Base-by-base conservation (phyloP, 345 rosid species). In the Citrus trifoliata region DNA sequence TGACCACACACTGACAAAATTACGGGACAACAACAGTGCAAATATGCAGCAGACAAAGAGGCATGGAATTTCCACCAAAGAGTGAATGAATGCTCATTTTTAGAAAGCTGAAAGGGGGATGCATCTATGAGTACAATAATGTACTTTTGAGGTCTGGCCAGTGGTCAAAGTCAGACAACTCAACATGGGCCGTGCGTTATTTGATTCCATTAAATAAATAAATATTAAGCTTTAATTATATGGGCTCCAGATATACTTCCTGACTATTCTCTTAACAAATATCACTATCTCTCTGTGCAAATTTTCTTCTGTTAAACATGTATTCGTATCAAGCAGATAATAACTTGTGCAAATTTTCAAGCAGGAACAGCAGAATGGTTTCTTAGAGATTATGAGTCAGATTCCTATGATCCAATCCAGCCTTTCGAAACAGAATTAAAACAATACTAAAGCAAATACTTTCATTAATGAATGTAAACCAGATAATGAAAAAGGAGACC, bases 1-100 rank as follows among this genome's bases (percentile, higher is more conserved):
- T 71, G 82, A 80, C 82, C 79, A 73, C 40, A 71, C n/a, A 65
- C 60, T 42, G 78, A 79, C 79, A 80, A 82, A 81, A 38, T n/a
- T 6, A 48, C 70, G 56, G 30, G 79, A 67, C 71, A 84, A 72
- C 27, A 75, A 61, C 40, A 89, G 21, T 51, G 56, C 7, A 51
- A 18, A 3, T 81, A 35, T 78, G 56, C 67, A 82, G 56, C 46
- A 59, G 78, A 78, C 84, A 79, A 70, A 71, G 76, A 40, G 69
- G 78, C 81, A 78, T 79, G 81, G 83, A 71, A 82, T 73, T 40
- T 80, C 32, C 77, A 38, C 25, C 24, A 73, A 67, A 59, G 35
- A 68, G 71, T 59, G 58, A 42, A 69, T 48, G 55, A 62, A 37
- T n/a, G 51, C 37, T 71, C 53, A 64, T 46, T 33, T 82, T 46